Evolutionary conservation across 176 grass and related monocot genomes (phyloP), one percentile per base, ranked within the genome.

Genomic region (Rhynchospora tenuis): DNA sequence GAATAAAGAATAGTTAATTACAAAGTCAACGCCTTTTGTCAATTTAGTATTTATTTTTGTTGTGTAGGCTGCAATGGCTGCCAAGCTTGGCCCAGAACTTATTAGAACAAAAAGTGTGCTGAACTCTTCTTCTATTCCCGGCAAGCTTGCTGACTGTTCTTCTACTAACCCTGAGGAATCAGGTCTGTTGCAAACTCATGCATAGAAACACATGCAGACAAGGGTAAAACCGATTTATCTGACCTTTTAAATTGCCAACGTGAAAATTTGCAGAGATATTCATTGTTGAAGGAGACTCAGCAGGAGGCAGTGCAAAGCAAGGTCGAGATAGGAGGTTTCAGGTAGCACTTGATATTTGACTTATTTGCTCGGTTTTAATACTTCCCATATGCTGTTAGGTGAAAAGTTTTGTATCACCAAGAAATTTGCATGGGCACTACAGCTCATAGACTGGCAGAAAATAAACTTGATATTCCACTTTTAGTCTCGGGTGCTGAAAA

Each of bases 261-360:
- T 46, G 4, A 78, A 89, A 76, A 83, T 86, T 89, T 90, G 42
- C 88, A 98, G 96, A 98, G 80, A 98, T 98, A 86, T 98, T 98
- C 79, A 95, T 95, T 66, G 96, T 98, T 81, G 96, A 98, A 91
- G 96, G 96, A 77, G 96, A 95, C 88, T 98, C 96, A 28, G 96
- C 96, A 38, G 96, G 96, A 15, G 96, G 96, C 72, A 98, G 96
- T 84, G 91, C 96, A 77, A 98, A 98, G 65, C 96, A 98, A 90
- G 96, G 96, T 5, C 96, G 93, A 19, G 96, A 98, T 85, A 93
- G 96, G 80, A 93, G 62, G 88, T 98, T 93, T 91, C 96, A 98
- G 96, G 96, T 98, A 78, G 59, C 23, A 76, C 47, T 76, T 54
- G 28, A 54, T 64, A 83, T 64, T 83, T 31, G 78, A 45, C 38